phyloP scores from a whole-genome alignment of 208 protist genomes.

The Crithidia mellificae region DNA sequence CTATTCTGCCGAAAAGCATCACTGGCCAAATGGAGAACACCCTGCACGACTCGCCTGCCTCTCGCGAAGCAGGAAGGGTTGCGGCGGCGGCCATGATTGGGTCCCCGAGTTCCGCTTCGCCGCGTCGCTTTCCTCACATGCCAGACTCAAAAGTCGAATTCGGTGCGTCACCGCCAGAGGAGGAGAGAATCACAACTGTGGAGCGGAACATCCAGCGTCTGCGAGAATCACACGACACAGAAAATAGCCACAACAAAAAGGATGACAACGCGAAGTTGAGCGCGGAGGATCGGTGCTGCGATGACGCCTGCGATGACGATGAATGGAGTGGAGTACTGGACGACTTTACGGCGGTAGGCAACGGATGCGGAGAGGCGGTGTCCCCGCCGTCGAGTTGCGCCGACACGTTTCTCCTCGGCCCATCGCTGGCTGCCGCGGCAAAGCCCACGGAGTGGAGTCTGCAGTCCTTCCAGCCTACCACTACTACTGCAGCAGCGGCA shows the following conservation, averaged over 20 bases:
- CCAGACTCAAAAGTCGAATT: too few relatives aligned
- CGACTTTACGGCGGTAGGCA: conserved; percentile 26
- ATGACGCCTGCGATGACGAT: conserved; percentile 7
- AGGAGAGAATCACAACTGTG: background rate
- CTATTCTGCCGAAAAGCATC: too few relatives aligned
- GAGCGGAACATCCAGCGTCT: background rate
- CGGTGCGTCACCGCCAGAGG: background rate
- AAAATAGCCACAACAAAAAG: background rate
- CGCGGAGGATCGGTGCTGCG: background rate
- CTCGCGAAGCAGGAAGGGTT: too few relatives aligned
- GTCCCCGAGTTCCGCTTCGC: too few relatives aligned
- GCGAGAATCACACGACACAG: too few relatives aligned
- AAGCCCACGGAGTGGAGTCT: conserved; percentile 7
- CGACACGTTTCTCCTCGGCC: conserved; percentile 1
- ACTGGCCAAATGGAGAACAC: too few relatives aligned
- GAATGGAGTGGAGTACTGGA: conserved; percentile 15
- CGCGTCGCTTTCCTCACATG: too few relatives aligned
- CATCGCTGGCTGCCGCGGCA: conserved; percentile 7
- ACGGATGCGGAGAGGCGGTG: conserved; percentile 41
- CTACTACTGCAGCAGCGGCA: background rate
- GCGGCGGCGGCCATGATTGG: too few relatives aligned
- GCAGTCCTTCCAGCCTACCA: background rate
- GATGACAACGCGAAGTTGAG: background rate
- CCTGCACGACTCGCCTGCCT: too few relatives aligned
- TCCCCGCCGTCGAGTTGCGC: conserved; percentile 30